A percentile compares a stretch with the other conserved stretches of the same genome.
These are phyloP conservation scores for Podila clonocystis DNA, from an alignment of 192 early-diverging fungal genomes.

Conservation along the genomic window DNA sequence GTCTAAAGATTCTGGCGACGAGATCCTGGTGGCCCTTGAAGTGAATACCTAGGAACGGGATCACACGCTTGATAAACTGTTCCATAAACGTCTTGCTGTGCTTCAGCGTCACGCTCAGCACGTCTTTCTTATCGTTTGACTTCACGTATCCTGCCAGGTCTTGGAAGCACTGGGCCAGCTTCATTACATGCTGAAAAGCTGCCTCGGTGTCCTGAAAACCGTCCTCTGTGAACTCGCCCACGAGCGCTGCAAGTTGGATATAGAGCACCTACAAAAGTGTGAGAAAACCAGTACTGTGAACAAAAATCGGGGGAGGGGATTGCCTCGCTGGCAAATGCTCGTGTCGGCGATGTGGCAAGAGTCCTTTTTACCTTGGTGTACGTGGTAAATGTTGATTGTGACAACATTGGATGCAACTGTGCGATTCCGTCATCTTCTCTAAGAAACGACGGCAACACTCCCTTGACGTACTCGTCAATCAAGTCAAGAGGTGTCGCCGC, in stretches of 20 bases:
- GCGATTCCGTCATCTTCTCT: slow-evolving; percentile 34
- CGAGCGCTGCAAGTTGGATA: slow-evolving; percentile 39
- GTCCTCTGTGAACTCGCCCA: slow-evolving; percentile 27
- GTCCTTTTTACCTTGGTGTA: slow-evolving; percentile 51
- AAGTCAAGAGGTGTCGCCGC: slow-evolving; percentile 39
- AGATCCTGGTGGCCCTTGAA: slow-evolving; percentile 56
- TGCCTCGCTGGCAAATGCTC: not conserved
- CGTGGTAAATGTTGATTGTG: slow-evolving; percentile 44
- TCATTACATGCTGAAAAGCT: slow-evolving; percentile 40
- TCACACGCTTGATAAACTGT: slow-evolving; percentile 58
- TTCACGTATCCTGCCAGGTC: slow-evolving; percentile 56
- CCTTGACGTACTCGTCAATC: slow-evolving; percentile 48
- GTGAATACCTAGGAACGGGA: slow-evolving; percentile 58
- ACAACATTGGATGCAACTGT: slow-evolving; percentile 53
- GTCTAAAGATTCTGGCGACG: slow-evolving; percentile 60
- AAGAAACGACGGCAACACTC: slow-evolving; percentile 54
- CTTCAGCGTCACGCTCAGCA: slow-evolving; percentile 56
- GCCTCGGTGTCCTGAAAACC: slow-evolving; percentile 27
- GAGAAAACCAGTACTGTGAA: not conserved
- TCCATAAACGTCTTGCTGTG: slow-evolving; percentile 63
- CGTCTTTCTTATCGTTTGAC: slow-evolving; percentile 55
- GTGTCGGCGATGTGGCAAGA: not conserved
- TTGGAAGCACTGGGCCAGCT: slow-evolving; percentile 57
- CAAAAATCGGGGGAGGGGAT: no score
- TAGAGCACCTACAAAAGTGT: slow-evolving; percentile 29